These are phyloP conservation scores for Phaeomoniella chlamydospora DNA, from an alignment of 2,329 filamentous ascomycete species.

Conservation along the genomic window DNA sequence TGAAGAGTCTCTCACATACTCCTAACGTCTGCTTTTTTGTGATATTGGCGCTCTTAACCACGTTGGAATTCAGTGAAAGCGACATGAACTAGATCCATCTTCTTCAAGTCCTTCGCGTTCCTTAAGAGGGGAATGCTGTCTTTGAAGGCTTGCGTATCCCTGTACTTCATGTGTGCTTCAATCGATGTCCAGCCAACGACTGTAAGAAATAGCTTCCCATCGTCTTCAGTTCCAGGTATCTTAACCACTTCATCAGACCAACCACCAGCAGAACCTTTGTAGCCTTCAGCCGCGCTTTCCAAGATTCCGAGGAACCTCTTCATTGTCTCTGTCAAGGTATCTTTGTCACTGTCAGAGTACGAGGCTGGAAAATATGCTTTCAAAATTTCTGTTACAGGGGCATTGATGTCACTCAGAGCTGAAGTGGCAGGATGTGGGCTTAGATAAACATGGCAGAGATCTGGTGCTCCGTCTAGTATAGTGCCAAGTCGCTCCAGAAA, in stretches of 20 bases:
- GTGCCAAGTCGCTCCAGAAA: slow-evolving; percentile 9
- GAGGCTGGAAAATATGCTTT: slow-evolving; percentile 9
- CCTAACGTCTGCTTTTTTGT: too few relatives aligned
- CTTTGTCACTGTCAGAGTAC: slow-evolving; percentile 9
- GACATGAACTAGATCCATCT: slow-evolving; percentile 10
- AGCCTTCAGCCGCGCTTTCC: slow-evolving; percentile 8
- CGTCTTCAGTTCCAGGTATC: slow-evolving; percentile 15
- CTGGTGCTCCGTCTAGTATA: slow-evolving; percentile 7
- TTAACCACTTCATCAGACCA: slow-evolving; percentile 14
- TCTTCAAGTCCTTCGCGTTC: slow-evolving; percentile 10
- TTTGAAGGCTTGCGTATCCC: slow-evolving; percentile 20
- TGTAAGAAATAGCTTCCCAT: slow-evolving; percentile 12
- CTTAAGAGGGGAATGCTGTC: slow-evolving; percentile 13
- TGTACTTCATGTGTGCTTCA: slow-evolving; percentile 21
- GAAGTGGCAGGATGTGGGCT: slow-evolving; percentile 10
- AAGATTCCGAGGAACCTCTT: slow-evolving; percentile 7
- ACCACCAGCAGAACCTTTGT: slow-evolving; percentile 8
- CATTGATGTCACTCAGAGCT: slow-evolving; percentile 7
- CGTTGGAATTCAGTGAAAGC: background rate
- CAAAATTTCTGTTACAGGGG: slow-evolving; percentile 11
- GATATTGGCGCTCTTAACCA: too few relatives aligned
- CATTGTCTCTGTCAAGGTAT: slow-evolving; percentile 6
- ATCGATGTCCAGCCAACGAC: slow-evolving; percentile 24
- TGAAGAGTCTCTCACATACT: too few relatives aligned
- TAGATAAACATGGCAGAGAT: slow-evolving; percentile 11